A percentile compares a stretch with the other conserved stretches of the same genome.
Evolutionary conservation across 176 grass and related monocot species (phyloP).

Genomic region (Phyllostachys edulis): DNA sequence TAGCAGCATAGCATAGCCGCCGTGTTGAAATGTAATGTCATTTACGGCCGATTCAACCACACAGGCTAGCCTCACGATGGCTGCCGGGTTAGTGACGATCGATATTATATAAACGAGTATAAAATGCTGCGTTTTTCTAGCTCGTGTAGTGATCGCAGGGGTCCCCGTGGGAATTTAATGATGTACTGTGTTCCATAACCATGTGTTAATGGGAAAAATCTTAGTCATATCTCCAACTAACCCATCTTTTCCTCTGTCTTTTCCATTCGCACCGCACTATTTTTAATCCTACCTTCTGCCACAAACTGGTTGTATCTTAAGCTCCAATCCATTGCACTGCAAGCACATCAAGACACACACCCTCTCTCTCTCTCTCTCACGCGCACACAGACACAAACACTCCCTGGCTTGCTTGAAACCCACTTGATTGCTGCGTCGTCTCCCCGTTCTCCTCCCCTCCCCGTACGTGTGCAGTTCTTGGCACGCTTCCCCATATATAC

Average conservation of each 20-base stretch:
- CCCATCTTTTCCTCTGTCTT: conserved; percentile 19
- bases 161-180: neutral
- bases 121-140: neutral
- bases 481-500: conserved; percentile 68
- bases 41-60: neutral
- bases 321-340: conserved; percentile 64
- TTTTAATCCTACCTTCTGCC: conserved; percentile 42
- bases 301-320: conserved; percentile 53
- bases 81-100: neutral
- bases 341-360: conserved; percentile 18
- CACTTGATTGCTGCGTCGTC: conserved; percentile 63
- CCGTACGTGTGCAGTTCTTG: conserved; percentile 50
- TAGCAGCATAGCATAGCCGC: neutral
- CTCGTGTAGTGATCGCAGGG: neutral
- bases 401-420: conserved; percentile 56
- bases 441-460: neutral
- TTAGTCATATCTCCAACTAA: conserved; percentile 51
- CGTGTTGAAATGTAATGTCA: neutral
- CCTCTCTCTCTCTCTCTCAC: neutral
- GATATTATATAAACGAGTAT: too few species aligned
- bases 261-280: conserved; percentile 24
- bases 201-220: conserved; percentile 32
- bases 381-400: neutral
- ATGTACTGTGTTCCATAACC: neutral
- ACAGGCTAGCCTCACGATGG: neutral